phyloP scores from a whole-genome alignment of 2,329 filamentous ascomycete species.

The Alternaria hordeiaustralica region DNA sequence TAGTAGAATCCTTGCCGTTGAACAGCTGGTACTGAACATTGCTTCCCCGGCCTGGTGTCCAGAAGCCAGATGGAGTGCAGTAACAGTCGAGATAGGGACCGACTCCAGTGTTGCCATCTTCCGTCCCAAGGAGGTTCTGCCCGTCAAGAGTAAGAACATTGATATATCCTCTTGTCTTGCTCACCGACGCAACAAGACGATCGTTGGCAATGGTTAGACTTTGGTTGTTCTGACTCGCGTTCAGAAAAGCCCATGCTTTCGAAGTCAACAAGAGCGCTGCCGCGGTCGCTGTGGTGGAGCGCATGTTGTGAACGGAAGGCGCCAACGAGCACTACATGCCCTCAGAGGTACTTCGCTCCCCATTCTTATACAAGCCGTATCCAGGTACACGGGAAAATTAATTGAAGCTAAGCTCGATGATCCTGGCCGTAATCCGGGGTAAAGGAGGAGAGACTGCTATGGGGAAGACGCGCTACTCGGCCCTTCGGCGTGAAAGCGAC shows the following conservation, averaged over 20 bases:
- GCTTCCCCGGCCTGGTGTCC: conserved; percentile 63
- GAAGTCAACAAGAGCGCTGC: conserved; percentile 19
- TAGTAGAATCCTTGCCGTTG: conserved; percentile 58
- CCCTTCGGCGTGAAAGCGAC: conserved; percentile 21
- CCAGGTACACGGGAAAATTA: conserved; percentile 28
- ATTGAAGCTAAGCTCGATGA: conserved; percentile 10
- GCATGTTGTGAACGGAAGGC: conserved; percentile 17
- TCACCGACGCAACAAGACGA: conserved; percentile 53
- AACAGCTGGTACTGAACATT: conserved; percentile 56
- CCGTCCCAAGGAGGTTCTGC: conserved; percentile 40
- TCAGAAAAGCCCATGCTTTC: conserved; percentile 21
- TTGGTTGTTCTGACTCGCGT: conserved; percentile 23
- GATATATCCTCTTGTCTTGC: conserved; percentile 53
- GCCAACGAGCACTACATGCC: background rate
- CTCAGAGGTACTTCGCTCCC: conserved; percentile 4
- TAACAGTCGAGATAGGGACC: conserved; percentile 47
- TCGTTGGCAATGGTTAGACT: conserved; percentile 53
- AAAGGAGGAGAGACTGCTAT: conserved; percentile 18
- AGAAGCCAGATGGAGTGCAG: conserved; percentile 61
- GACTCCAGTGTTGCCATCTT: conserved; percentile 41
- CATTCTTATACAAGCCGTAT: conserved; percentile 10
- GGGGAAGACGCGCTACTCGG: conserved; percentile 15
- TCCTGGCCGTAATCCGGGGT: conserved; percentile 21
- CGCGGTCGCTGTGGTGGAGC: conserved; percentile 3
- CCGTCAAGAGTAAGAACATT: conserved; percentile 54